Base-by-base conservation (phyloP, 345 rosid genomes). In the Citrus inodora region DNA sequence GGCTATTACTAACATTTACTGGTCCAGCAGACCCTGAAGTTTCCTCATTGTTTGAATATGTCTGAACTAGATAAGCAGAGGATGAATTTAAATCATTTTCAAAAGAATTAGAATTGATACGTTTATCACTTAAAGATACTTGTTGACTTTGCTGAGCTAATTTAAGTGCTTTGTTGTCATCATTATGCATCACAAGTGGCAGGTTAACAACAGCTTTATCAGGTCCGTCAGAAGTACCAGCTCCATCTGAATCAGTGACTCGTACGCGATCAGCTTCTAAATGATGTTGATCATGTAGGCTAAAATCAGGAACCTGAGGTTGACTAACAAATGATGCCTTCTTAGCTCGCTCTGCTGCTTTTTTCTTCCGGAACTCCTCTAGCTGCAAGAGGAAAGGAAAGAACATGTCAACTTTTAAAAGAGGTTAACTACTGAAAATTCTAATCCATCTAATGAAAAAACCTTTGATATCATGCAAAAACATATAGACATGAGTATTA, bases 301-400 rank as follows among this genome's bases (percentile, higher is more conserved):
- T 78, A 67, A 71, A 79, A 77, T 86, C 88, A 75, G 88, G 80
- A 88, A 74, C 73, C 42, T 76, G 56, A 83, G 84, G 66, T 67
- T 81, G 92, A 77, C 71, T 80, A 67, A 48, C 81, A 65, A 87
- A 71, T 38, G 87, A 76, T 35, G 87, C 85, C 84, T 93, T 94
- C 84, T 89, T 94, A 27, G 95, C 93, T 80, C 86, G 83, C 53
- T 91, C 98, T 33, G 97, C 97, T 68, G 98, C 99, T 78, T 93
- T 97, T 88, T 89, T 91, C 92, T 92, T 97, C 24, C 99, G 95
- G 60, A 97, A 97, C 87, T 93, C 97, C 87, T 97, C 99, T 81
- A 97, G 88, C 99, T 97, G 86, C 63, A 84, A 83, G 17, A 51
- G 16, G 63, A 19, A 72, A 67, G 19, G 28, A 32, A 73, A 48